Percentiles rank a stretch among this genome's conserved stretches.
Evolutionary conservation across 192 early-diverging fungal species (phyloP).

Genomic region (Rhizophagus sp.): DNA sequence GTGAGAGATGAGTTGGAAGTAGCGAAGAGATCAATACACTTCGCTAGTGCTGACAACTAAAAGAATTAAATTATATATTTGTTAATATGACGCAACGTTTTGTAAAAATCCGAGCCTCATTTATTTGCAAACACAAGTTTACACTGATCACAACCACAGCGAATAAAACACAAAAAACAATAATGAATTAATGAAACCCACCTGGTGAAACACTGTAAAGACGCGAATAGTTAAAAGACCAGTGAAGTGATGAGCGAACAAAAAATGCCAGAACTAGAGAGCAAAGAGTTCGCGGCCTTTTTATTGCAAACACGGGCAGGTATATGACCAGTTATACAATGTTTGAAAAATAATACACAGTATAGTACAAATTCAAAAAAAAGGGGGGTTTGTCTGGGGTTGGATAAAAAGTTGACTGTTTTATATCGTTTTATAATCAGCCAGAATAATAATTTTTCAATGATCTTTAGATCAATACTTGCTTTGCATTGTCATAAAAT

Average conservation of each 20-base stretch:
- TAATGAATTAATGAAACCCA: slow-evolving; percentile 5
- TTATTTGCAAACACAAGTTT: no score
- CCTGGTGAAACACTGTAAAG: not conserved
- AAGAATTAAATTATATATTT: not conserved
- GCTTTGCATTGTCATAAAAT: not conserved
- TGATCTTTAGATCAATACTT: not conserved
- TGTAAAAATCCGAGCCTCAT: not conserved
- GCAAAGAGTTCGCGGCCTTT: slow-evolving; percentile 24
- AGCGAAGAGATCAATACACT: slow-evolving; percentile 25
- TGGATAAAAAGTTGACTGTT: not conserved
- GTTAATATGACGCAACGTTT: not conserved
- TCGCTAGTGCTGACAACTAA: slow-evolving; percentile 3
- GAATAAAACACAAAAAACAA: not conserved
- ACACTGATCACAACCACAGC: not conserved
- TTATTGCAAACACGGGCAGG: not conserved
- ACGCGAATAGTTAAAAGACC: slow-evolving; percentile 10
- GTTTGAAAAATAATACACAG: not conserved
- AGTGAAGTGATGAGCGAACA: slow-evolving; percentile 18
- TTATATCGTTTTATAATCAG: slow-evolving; percentile 13
- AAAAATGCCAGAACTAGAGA: slow-evolving; percentile 11
- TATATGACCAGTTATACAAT: slow-evolving; percentile 5
- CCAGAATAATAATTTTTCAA: slow-evolving; percentile 1
- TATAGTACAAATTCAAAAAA: slow-evolving; percentile 12
- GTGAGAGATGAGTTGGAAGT: not conserved
- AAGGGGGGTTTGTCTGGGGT: not conserved